Evolutionary conservation across 225 moss, liverwort and hornwort genomes (phyloP).

Genomic region (Physcomitrellopsis africana): DNA sequence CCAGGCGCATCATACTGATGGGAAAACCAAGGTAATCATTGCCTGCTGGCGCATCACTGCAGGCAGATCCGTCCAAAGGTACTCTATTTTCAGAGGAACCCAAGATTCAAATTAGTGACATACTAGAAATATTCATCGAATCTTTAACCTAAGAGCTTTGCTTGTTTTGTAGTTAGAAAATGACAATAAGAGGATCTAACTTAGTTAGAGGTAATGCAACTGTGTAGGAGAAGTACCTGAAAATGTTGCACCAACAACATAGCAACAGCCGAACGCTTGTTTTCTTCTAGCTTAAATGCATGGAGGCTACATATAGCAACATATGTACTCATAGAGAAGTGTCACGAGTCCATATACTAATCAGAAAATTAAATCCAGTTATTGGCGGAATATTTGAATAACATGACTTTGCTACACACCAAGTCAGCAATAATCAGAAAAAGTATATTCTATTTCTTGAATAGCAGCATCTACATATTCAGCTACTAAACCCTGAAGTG

Average conservation of each 20-base stretch:
- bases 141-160: neutral
- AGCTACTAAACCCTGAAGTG: neutral
- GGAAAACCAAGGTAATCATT: too few relatives aligned
- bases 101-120: neutral
- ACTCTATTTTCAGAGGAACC: too few relatives aligned
- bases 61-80: too few relatives aligned
- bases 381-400: constrained; percentile 1
- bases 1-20: too few relatives aligned
- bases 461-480: neutral
- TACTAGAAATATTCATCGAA: neutral
- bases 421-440: constrained; percentile 1
- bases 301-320: neutral
- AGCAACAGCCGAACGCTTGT: neutral
- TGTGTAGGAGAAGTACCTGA: neutral
- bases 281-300: neutral
- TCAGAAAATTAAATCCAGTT: neutral
- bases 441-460: neutral
- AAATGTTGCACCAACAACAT: neutral
- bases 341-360: neutral
- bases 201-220: neutral
- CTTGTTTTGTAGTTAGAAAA: neutral
- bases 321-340: neutral
- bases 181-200: neutral
- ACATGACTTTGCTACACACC: neutral
- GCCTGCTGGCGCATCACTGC: too few relatives aligned